phyloP scores from a whole-genome alignment of 2,329 filamentous ascomycete genomes.

The Xylogone sp. region DNA sequence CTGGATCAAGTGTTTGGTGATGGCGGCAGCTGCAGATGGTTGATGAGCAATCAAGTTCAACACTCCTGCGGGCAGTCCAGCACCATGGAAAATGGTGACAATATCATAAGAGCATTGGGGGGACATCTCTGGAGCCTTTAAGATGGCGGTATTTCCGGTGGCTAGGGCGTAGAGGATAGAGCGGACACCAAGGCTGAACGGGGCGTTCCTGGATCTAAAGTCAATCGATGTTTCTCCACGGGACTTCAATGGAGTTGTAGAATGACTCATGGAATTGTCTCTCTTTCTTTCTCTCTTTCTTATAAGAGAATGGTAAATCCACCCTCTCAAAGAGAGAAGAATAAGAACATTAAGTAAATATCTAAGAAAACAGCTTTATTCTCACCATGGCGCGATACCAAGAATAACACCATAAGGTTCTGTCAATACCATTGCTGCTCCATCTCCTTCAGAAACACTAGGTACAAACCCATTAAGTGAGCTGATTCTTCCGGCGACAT shows the following conservation, averaged over 20 bases:
- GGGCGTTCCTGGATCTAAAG: conserved; percentile 59
- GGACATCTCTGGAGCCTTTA: conserved; percentile 68
- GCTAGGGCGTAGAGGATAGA: conserved; percentile 64
- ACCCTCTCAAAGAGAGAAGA: no score
- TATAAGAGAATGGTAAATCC: background rate
- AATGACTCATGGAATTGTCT: no score
- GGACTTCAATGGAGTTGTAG: no score
- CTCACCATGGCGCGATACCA: conserved; percentile 76
- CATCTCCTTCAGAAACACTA: conserved; percentile 38
- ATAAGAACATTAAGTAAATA: no score
- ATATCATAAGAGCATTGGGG: conserved; percentile 63
- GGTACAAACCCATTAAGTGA: conserved; percentile 33
- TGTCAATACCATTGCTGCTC: conserved; percentile 61
- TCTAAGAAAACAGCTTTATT: no score
- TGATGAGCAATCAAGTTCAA: conserved; percentile 69
- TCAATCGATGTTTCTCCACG: no score
- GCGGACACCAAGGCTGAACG: conserved; percentile 50
- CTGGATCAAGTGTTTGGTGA: conserved; percentile 66
- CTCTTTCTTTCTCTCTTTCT: no score
- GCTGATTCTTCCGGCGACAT: conserved; percentile 38
- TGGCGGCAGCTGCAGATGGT: conserved; percentile 59
- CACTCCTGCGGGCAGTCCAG: conserved; percentile 71
- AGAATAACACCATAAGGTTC: conserved; percentile 79
- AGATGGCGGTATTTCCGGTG: conserved; percentile 70
- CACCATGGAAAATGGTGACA: conserved; percentile 62